Percentiles rank a stretch among this genome's conserved stretches.
phyloP scores from a whole-genome alignment of 78 protist genomes.

The Dictyostelium purpureum region DNA sequence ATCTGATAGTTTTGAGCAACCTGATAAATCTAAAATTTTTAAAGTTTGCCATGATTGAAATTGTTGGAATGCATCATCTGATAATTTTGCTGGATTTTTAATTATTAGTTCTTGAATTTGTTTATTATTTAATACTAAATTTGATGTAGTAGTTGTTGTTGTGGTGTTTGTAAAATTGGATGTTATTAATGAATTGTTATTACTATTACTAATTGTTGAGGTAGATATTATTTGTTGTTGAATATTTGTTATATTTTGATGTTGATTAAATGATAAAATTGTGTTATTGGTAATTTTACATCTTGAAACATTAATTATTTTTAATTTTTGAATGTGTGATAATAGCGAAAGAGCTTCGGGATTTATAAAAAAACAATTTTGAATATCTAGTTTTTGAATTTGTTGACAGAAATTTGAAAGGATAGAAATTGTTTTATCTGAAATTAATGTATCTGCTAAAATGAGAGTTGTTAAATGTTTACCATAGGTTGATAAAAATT shows the following conservation, averaged over 20 bases:
- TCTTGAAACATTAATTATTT: slow-evolving; percentile 30
- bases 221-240: background rate
- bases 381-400: slow-evolving; percentile 36
- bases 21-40: slow-evolving; percentile 28
- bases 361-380: slow-evolving; percentile 20
- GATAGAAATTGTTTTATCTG: slow-evolving; percentile 25
- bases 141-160: background rate
- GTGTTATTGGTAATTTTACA: slow-evolving; percentile 48
- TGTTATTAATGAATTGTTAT: too few species aligned
- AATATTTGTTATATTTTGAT: background rate
- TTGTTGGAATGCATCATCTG: slow-evolving; percentile 28
- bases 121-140: background rate
- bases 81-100: slow-evolving; percentile 24
- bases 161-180: background rate
- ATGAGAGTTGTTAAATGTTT: slow-evolving; percentile 7
- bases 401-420: slow-evolving; percentile 34
- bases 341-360: slow-evolving; percentile 16
- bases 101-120: background rate
- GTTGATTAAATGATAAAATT: background rate
- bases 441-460: background rate
- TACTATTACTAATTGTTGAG: too few species aligned
- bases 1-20: slow-evolving; percentile 55
- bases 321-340: background rate
- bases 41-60: slow-evolving; percentile 15
- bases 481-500: slow-evolving; percentile 31